These are phyloP conservation scores for Gracilariopsis chorda DNA, from an alignment of 23 red algal species.

Conservation along the genomic window DNA sequence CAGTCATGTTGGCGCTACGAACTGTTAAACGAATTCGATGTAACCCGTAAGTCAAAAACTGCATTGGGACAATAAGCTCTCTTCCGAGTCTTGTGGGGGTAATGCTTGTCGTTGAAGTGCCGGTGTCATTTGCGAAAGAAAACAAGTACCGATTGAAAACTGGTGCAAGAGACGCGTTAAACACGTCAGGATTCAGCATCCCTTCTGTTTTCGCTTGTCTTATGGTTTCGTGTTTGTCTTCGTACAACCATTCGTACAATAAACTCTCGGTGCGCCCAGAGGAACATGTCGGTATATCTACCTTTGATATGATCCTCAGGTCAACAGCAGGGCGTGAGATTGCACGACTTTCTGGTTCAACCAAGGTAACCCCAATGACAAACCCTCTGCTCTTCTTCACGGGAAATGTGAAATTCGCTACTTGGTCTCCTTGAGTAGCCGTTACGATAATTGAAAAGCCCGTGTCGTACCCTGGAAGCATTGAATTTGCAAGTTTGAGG, in stretches of 20 bases:
- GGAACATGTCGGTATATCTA: constrained; percentile 48
- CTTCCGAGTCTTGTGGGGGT: constrained; percentile 53
- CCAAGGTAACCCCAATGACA: constrained; percentile 15
- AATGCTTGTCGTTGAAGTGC: not conserved
- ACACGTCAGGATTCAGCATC: not conserved
- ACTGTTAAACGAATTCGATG: constrained; percentile 32
- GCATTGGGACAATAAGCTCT: constrained; percentile 43
- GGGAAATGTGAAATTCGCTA: not conserved
- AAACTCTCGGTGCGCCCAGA: not conserved
- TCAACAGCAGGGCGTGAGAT: constrained; percentile 13
- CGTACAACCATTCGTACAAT: constrained; percentile 43
- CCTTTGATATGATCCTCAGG: constrained; percentile 40
- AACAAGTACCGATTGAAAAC: constrained; percentile 7
- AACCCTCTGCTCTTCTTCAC: not conserved
- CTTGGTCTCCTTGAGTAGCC: not conserved
- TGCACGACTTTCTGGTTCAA: constrained; percentile 49
- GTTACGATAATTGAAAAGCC: not conserved
- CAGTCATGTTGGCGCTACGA: not conserved
- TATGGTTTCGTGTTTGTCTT: constrained; percentile 34
- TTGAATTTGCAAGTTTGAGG: constrained; percentile 21
- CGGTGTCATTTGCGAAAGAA: constrained; percentile 33
- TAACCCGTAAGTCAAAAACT: not conserved
- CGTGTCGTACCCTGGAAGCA: not conserved
- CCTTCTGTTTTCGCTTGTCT: not conserved
- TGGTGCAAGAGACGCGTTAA: constrained; percentile 9